Conservation (phyloP, 257 asterid species). For the Eustoma russellianum region DNA sequence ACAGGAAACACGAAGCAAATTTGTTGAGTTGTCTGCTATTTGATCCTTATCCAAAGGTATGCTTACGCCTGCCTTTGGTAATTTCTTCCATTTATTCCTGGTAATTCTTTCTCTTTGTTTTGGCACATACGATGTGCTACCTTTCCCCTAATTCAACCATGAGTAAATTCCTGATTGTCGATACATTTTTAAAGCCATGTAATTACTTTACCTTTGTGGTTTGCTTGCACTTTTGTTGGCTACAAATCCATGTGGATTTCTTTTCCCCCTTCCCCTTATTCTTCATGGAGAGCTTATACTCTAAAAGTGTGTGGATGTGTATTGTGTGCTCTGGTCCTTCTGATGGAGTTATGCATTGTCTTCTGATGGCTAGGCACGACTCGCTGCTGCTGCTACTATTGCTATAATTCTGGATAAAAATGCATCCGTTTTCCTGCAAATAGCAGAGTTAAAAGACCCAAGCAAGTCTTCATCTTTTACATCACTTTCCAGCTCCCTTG, state of each 20-base stretch:
- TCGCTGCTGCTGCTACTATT: slow-evolving; percentile 73
- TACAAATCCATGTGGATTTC: not conserved
- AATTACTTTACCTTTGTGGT: not conserved
- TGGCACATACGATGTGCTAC: not conserved
- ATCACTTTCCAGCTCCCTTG: slow-evolving; percentile 87
- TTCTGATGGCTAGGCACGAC: slow-evolving; percentile 54
- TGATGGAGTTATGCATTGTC: slow-evolving; percentile 1
- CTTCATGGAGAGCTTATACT: no score
- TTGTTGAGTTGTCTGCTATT: slow-evolving; percentile 85
- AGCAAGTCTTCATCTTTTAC: slow-evolving; percentile 78
- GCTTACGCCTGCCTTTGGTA: slow-evolving; percentile 7
- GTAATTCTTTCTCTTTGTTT: slow-evolving; percentile 1
- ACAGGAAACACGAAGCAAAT: slow-evolving; percentile 71
- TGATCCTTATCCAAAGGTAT: slow-evolving; percentile 78
- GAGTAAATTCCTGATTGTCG: not conserved
- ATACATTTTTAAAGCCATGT: not conserved
- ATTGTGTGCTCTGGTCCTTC: slow-evolving; percentile 2
- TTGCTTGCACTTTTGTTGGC: not conserved
- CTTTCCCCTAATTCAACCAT: no score
- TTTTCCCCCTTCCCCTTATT: not conserved
- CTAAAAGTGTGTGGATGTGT: not conserved
- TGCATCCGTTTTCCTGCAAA: slow-evolving; percentile 80
- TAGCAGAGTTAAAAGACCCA: slow-evolving; percentile 69
- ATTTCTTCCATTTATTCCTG: not conserved
- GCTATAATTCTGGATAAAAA: slow-evolving; percentile 81